These are phyloP conservation scores for Calonectria honghensis DNA, from an alignment of 2,329 filamentous ascomycete species.

Conservation along the genomic window DNA sequence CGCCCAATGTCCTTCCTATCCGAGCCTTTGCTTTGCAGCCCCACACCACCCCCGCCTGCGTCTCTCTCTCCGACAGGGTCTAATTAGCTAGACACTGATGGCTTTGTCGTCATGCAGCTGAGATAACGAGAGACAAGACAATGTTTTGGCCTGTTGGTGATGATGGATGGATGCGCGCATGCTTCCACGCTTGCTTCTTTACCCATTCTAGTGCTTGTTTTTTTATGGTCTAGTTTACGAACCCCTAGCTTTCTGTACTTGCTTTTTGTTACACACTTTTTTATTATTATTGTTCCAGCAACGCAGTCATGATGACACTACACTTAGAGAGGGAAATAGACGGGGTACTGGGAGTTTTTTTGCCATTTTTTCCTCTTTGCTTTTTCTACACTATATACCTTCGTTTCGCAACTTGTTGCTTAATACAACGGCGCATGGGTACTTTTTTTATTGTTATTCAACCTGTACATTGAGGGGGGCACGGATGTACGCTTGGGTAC, in stretches of 20 bases:
- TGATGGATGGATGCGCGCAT: constrained; percentile 7
- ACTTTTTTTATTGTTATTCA: neutral
- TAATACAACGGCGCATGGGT: constrained; percentile 31
- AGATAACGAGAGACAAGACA: constrained; percentile 21
- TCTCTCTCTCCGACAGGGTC: constrained; percentile 15
- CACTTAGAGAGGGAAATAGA: constrained; percentile 44
- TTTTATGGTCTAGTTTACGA: constrained; percentile 19
- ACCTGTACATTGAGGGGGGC: constrained; percentile 28
- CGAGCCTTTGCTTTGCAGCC: constrained; percentile 18
- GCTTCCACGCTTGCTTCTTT: constrained; percentile 27
- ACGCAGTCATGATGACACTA: constrained; percentile 40
- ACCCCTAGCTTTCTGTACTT: constrained; percentile 2
- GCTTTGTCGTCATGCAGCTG: constrained; percentile 25
- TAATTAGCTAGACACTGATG: constrained; percentile 18
- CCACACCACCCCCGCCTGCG: constrained; percentile 24
- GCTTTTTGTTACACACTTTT: constrained; percentile 5
- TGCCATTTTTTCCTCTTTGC: constrained; percentile 22
- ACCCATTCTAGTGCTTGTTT: constrained; percentile 16
- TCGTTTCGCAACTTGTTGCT: constrained; percentile 15
- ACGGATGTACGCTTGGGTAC: constrained; percentile 25
- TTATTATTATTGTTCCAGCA: constrained; percentile 30
- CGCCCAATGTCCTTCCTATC: constrained; percentile 47
- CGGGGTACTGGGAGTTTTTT: constrained; percentile 38
- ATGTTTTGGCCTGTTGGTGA: constrained; percentile 16
- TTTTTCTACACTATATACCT: constrained; percentile 15